Conservation (phyloP, 164 flowering plant species). For the Magnolia sinica region DNA sequence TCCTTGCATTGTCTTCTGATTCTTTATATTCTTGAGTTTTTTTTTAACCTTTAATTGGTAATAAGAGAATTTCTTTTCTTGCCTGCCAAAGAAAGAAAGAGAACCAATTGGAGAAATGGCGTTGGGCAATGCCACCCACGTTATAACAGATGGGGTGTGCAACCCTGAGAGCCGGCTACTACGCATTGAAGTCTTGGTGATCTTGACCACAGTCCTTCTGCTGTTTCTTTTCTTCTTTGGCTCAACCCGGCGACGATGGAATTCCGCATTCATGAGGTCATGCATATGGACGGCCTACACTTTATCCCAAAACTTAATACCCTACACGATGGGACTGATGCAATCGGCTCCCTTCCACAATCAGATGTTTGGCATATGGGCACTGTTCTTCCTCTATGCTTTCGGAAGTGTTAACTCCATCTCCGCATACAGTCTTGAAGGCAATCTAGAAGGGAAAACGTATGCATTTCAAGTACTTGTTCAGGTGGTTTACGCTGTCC, state of each 20-base stretch:
- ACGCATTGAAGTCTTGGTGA: background rate
- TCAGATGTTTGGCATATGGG: background rate
- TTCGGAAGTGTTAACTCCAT: background rate
- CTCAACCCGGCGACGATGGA: background rate
- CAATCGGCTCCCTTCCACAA: background rate
- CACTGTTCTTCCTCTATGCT: background rate
- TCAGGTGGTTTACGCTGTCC: background rate
- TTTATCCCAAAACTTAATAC: background rate
- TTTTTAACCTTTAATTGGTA: too few species aligned
- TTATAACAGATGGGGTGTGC: too few species aligned
- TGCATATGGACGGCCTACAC: background rate
- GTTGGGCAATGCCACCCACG: too few species aligned
- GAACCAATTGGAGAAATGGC: too few species aligned
- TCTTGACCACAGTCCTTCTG: background rate
- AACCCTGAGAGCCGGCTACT: too few species aligned
- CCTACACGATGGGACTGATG: background rate
- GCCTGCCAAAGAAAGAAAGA: too few species aligned
- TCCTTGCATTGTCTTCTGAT: too few species aligned
- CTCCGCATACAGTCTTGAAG: background rate
- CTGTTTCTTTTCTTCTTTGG: background rate
- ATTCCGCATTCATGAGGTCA: background rate
- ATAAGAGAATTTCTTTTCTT: too few species aligned
- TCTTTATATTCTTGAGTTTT: too few species aligned
- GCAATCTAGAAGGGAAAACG: background rate
- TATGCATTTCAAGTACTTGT: background rate